Percentiles rank a stretch among this genome's conserved stretches.
phyloP scores from a whole-genome alignment of 140 eudicot species.

The Cichorium intybus region DNA sequence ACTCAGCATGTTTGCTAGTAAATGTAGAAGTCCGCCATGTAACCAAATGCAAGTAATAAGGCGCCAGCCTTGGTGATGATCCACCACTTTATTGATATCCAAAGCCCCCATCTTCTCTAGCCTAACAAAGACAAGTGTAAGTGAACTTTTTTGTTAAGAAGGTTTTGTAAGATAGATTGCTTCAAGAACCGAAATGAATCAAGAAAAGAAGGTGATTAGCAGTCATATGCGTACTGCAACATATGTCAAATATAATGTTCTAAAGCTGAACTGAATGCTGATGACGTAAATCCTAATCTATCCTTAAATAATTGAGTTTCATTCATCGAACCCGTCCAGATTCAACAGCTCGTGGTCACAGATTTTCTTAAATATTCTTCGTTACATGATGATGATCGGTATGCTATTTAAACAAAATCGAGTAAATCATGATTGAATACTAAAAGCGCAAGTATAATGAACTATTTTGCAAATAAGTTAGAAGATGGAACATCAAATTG shows the following conservation, averaged over 20 bases:
- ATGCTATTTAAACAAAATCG: neutral
- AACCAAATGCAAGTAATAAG: constrained; percentile 89
- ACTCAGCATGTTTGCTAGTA: constrained; percentile 89
- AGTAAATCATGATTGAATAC: neutral
- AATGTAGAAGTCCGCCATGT: constrained; percentile 91
- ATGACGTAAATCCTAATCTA: neutral
- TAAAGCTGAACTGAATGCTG: neutral
- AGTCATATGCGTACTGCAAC: too few species aligned
- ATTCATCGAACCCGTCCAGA: neutral
- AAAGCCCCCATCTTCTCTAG: constrained; percentile 93
- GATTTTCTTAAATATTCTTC: neutral
- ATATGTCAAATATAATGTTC: too few species aligned
- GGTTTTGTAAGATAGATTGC: neutral
- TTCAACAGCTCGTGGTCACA: neutral
- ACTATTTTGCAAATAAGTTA: too few species aligned
- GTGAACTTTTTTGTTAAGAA: neutral
- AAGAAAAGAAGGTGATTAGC: neutral
- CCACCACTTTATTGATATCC: constrained; percentile 72
- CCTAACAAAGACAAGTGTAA: constrained; percentile 33
- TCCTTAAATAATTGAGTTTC: neutral
- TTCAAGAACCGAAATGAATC: neutral
- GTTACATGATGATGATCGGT: neutral
- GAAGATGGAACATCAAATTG: neutral
- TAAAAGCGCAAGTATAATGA: neutral
- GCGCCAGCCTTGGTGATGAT: constrained; percentile 84